These are phyloP conservation scores for Boletus semigastroideus DNA, from an alignment of 1,284 basidiomycete genomes.

Conservation along the genomic window DNA sequence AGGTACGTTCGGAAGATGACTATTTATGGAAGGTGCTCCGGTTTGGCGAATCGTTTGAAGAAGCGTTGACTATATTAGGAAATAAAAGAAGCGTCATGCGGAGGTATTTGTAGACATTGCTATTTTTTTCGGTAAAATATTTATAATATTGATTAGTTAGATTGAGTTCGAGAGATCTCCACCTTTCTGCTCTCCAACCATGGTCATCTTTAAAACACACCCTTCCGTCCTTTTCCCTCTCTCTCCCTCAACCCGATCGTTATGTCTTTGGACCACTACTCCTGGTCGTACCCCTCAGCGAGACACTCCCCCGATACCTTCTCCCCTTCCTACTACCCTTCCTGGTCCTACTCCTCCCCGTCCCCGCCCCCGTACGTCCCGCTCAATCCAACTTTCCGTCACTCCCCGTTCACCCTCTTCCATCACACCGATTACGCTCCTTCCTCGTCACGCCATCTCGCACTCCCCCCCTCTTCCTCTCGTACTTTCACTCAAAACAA, in stretches of 20 bases:
- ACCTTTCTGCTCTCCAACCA: not conserved
- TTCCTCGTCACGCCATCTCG: conserved; percentile 21
- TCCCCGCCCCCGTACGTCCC: conserved; percentile 27
- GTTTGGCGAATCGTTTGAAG: conserved; percentile 21
- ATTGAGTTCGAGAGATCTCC: conserved; percentile 27
- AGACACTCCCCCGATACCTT: conserved; percentile 27
- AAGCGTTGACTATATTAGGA: conserved; percentile 21
- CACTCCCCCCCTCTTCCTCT: conserved; percentile 6
- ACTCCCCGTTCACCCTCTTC: conserved; percentile 21
- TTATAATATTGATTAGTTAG: conserved; percentile 7
- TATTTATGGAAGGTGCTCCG: conserved; percentile 9
- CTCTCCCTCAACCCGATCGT: not conserved
- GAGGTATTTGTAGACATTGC: conserved; percentile 5
- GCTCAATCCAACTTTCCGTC: conserved; percentile 25
- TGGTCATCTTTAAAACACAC: conserved; percentile 32
- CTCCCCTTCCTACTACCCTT: conserved; percentile 15
- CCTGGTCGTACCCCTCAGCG: conserved; percentile 27
- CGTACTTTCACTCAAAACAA: conserved; percentile 5
- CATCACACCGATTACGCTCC: conserved; percentile 24
- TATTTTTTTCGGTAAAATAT: not conserved
- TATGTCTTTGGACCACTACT: conserved; percentile 34
- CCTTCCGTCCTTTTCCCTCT: conserved; percentile 7
- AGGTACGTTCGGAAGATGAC: conserved; percentile 3
- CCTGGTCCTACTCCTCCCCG: conserved; percentile 28
- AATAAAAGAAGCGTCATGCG: conserved; percentile 3